These are phyloP conservation scores for Trifolium dubium DNA, from an alignment of 306 rosid genomes.

Conservation along the genomic window DNA sequence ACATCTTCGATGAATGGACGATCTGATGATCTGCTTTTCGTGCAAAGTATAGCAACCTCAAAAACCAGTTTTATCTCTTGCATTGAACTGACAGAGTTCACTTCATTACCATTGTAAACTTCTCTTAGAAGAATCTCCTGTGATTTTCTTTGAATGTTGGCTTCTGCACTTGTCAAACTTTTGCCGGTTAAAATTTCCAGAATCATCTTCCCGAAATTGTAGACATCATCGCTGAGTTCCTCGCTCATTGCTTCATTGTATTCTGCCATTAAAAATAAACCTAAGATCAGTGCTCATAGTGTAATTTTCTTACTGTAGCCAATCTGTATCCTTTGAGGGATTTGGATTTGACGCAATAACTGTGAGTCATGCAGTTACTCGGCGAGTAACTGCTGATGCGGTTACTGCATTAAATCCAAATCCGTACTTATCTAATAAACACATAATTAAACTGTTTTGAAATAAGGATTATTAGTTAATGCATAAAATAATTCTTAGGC, in stretches of 20 bases:
- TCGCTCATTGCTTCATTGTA: slow-evolving; percentile 56
- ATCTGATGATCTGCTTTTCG: slow-evolving; percentile 61
- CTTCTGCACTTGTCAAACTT: slow-evolving; percentile 61
- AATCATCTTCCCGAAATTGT: slow-evolving; percentile 72
- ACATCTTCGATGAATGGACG: slow-evolving; percentile 79
- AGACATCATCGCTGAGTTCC: slow-evolving; percentile 72
- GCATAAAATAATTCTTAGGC: too few relatives aligned
- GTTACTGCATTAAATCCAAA: too few relatives aligned
- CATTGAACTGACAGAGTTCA: slow-evolving; percentile 48
- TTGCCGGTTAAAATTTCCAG: slow-evolving; percentile 72
- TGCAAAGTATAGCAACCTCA: slow-evolving; percentile 78
- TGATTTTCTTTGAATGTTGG: slow-evolving; percentile 62
- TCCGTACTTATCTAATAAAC: too few relatives aligned
- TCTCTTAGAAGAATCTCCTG: slow-evolving; percentile 66
- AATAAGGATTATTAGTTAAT: too few relatives aligned
- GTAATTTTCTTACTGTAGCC: too few relatives aligned
- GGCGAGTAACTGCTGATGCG: too few relatives aligned
- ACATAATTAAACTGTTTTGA: too few relatives aligned
- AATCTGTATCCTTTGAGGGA: too few relatives aligned
- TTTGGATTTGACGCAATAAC: too few relatives aligned
- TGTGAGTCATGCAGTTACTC: too few relatives aligned
- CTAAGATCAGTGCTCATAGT: slow-evolving; percentile 15
- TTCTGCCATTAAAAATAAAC: slow-evolving; percentile 49
- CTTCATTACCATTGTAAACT: slow-evolving; percentile 63
- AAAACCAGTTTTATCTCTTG: slow-evolving; percentile 63